Conservation (phyloP, 257 asterid genomes). For the Echium plantagineum region DNA sequence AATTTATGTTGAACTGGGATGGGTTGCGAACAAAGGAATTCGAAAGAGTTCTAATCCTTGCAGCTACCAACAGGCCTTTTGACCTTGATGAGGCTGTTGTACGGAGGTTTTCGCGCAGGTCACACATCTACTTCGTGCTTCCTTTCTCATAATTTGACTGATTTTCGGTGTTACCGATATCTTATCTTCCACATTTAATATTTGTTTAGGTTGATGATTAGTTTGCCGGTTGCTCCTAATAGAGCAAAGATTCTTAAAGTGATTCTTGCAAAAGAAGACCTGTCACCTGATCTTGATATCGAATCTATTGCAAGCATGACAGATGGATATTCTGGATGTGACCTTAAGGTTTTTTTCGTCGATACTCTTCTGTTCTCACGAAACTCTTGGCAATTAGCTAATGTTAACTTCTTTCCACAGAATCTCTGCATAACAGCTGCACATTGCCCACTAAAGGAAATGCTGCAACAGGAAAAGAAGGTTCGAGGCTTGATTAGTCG, state of each 20-base stretch:
- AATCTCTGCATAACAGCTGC: neutral
- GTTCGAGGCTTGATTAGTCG: neutral
- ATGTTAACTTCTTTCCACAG: neutral
- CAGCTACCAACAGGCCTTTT: conserved; percentile 95
- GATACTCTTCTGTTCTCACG: neutral
- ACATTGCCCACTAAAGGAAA: neutral
- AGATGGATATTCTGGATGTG: neutral
- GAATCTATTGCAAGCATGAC: neutral
- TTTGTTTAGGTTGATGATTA: neutral
- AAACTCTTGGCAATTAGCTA: neutral
- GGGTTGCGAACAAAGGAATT: conserved; percentile 87
- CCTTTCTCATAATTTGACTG: neutral
- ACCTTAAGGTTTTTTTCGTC: neutral
- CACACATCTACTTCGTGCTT: neutral
- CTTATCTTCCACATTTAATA: neutral
- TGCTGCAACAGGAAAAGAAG: neutral
- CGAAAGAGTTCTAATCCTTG: conserved; percentile 86
- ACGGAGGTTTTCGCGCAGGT: conserved; percentile 89
- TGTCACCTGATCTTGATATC: neutral
- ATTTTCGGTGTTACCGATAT: neutral
- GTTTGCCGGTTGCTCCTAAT: neutral
- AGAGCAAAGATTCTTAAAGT: neutral
- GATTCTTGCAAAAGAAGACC: neutral
- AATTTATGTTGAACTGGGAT: conserved; percentile 97
- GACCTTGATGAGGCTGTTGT: conserved; percentile 97